A percentile compares a stretch with the other conserved stretches of the same genome.
Evolutionary conservation across 169 alveolate species (phyloP).

Genomic region (Neospora caninum): DNA sequence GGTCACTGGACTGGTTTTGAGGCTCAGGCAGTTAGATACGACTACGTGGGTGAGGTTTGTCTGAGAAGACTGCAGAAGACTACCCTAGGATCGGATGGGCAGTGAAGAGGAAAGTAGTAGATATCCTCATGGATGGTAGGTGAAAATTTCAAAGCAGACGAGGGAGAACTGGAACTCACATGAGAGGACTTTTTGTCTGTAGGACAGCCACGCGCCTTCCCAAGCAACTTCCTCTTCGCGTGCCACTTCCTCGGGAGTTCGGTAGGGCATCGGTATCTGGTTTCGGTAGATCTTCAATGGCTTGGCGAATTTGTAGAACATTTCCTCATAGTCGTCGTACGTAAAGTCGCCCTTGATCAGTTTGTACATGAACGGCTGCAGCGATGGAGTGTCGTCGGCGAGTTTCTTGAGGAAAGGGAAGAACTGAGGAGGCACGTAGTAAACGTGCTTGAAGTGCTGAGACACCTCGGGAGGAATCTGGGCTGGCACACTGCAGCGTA

Average conservation of each 20-base stretch:
- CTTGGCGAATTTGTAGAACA: conserved; percentile 90
- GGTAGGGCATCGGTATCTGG: conserved; percentile 87
- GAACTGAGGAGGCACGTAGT: conserved; percentile 90
- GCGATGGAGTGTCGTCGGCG: conserved; percentile 89
- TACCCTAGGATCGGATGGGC: too few relatives aligned
- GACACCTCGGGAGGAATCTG: conserved; percentile 72
- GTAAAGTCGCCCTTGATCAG: conserved; percentile 85
- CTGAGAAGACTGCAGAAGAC: too few relatives aligned
- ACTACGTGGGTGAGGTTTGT: too few relatives aligned
- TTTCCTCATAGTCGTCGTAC: conserved; percentile 89
- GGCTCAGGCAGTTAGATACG: too few relatives aligned
- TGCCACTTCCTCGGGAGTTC: conserved; percentile 83
- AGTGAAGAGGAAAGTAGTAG: too few relatives aligned
- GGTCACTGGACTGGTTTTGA: too few relatives aligned
- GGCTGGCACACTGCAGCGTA: conserved; percentile 66
- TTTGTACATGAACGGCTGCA: conserved; percentile 88
- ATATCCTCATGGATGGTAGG: too few relatives aligned
- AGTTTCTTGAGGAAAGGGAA: conserved; percentile 88
- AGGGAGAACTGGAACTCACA: conserved; percentile 19
- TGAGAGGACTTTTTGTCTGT: conserved; percentile 85
- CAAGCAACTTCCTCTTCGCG: conserved; percentile 77
- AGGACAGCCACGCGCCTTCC: conserved; percentile 89
- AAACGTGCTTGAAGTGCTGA: conserved; percentile 44
- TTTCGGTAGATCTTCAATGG: conserved; percentile 87
- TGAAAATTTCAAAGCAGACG: too few relatives aligned